Conservation (phyloP, 2,329 filamentous ascomycete species). For the Penicillium paneum region DNA sequence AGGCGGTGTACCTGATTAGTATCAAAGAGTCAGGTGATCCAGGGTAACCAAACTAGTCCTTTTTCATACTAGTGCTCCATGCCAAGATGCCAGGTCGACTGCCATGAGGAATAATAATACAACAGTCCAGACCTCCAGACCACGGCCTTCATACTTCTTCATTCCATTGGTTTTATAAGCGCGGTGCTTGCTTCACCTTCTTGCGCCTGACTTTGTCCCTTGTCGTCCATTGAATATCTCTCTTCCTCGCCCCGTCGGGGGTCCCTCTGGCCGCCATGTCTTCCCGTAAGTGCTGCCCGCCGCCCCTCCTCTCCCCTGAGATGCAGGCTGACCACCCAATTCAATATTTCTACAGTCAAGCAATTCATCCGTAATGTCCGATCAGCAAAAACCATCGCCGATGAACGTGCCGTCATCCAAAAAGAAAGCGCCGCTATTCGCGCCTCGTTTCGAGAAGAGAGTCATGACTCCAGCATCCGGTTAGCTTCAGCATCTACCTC, state of each 20-base stretch:
- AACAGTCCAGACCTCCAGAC: constrained; percentile 20
- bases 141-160: constrained; percentile 10
- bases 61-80: constrained; percentile 15
- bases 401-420: constrained; percentile 96
- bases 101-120: constrained; percentile 26
- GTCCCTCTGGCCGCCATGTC: constrained; percentile 53
- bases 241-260: constrained; percentile 40
- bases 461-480: constrained; percentile 85
- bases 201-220: constrained; percentile 5
- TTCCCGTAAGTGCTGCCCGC: constrained; percentile 49
- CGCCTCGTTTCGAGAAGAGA: constrained; percentile 96
- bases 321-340: constrained; percentile 12
- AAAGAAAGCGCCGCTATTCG: constrained; percentile 98
- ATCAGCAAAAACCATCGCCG: constrained; percentile 96
- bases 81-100: constrained; percentile 30
- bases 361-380: constrained; percentile 99
- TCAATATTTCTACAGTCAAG: constrained; percentile 65
- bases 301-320: constrained; percentile 29
- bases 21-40: background rate
- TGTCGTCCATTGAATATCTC: constrained; percentile 12
- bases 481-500: constrained; percentile 46
- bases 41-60: background rate
- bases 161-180: constrained; percentile 9
- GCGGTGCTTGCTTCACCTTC: constrained; percentile 9
- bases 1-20: constrained; percentile 2